phyloP scores from a whole-genome alignment of 78 protist species.

The Dictyostelium purpureum region DNA sequence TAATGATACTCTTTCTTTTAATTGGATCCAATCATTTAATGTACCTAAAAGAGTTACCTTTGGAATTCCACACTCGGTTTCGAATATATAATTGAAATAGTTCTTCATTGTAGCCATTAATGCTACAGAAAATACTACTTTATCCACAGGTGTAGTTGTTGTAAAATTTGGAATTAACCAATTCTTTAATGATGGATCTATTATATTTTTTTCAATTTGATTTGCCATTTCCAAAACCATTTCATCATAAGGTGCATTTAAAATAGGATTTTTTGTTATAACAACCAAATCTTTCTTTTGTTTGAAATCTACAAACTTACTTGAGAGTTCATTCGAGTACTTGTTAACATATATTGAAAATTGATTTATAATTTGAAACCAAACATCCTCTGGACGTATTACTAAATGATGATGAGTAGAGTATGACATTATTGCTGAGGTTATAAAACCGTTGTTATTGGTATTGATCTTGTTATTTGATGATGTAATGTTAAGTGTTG shows the following conservation, averaged over 20 bases:
- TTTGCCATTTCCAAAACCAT: not conserved
- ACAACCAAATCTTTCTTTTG: not conserved
- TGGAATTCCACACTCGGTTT: constrained; percentile 38
- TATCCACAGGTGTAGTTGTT: constrained; percentile 52
- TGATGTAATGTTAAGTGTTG: too few species aligned
- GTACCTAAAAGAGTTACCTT: constrained; percentile 33
- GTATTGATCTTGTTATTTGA: too few species aligned
- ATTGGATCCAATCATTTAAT: not conserved
- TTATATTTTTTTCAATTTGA: constrained; percentile 5
- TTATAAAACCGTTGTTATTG: constrained; percentile 33
- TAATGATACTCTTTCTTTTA: constrained; percentile 19
- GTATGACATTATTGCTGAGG: constrained; percentile 17
- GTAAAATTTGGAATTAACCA: constrained; percentile 65
- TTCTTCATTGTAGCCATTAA: constrained; percentile 59
- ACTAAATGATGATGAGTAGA: constrained; percentile 31
- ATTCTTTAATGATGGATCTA: constrained; percentile 15
- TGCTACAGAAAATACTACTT: constrained; percentile 23
- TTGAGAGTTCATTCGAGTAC: not conserved
- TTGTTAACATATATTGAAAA: constrained; percentile 19
- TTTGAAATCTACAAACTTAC: not conserved
- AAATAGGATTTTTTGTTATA: not conserved
- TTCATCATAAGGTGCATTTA: constrained; percentile 33
- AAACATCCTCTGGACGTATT: constrained; percentile 34
- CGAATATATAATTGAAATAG: constrained; percentile 45
- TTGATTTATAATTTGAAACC: constrained; percentile 34